A percentile compares a stretch with the other conserved stretches of the same genome.
phyloP scores from a whole-genome alignment of 1,284 basidiomycete species.

The Pulchroboletus neoregius region DNA sequence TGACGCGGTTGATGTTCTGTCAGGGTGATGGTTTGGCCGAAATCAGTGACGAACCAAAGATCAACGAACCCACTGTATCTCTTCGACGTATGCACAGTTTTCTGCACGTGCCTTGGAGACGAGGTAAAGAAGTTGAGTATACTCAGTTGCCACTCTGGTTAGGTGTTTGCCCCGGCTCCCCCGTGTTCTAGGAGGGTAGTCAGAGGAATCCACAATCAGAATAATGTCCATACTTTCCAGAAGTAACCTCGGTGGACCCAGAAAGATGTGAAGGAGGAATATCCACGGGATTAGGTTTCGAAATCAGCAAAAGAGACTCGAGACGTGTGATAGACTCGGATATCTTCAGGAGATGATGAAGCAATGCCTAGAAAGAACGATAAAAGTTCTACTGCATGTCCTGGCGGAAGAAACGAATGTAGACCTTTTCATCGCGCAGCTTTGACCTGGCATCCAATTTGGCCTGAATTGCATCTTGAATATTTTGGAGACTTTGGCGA shows the following conservation, averaged over 20 bases:
- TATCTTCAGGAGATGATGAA: conserved; percentile 83
- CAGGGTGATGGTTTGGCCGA: conserved; percentile 13
- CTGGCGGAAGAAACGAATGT: not conserved
- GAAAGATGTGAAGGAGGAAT: conserved; percentile 28
- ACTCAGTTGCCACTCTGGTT: conserved; percentile 82
- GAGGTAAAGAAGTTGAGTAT: conserved; percentile 90
- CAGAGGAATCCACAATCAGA: not conserved
- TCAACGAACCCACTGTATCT: conserved; percentile 79
- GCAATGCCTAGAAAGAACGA: conserved; percentile 53
- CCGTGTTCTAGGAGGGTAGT: conserved; percentile 41
- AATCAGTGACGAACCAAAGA: conserved; percentile 15
- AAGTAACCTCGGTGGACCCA: conserved; percentile 16
- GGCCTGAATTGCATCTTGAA: conserved; percentile 72
- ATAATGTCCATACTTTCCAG: conserved; percentile 23
- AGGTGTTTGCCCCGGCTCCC: conserved; percentile 79
- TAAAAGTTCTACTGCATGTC: conserved; percentile 3
- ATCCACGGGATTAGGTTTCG: conserved; percentile 24
- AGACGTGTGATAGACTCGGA: conserved; percentile 83
- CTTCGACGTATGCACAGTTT: conserved; percentile 73
- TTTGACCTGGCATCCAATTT: conserved; percentile 72
- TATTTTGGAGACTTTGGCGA: conserved; percentile 53
- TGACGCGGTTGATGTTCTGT: conserved; percentile 78
- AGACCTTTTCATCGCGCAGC: conserved; percentile 81
- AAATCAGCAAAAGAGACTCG: conserved; percentile 74
- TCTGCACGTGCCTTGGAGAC: conserved; percentile 75